Base-by-base conservation (phyloP, 805 yeast genomes). In the Metschnikowia matae region DNA sequence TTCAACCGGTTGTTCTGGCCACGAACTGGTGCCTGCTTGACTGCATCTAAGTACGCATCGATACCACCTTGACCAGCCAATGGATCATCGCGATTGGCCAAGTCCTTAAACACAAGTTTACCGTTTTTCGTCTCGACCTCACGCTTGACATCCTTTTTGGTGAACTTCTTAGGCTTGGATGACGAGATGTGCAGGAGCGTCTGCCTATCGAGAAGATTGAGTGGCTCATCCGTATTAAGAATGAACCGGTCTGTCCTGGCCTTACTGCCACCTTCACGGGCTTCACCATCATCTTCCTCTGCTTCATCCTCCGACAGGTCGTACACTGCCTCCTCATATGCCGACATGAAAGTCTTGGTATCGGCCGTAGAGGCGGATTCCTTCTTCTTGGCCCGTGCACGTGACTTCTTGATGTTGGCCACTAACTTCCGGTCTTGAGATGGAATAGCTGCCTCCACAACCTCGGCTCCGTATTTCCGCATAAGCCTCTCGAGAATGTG, bases 41-140 rank as follows among this genome's bases (percentile, higher is more conserved):
- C 89, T 6, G 99, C 99, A 54, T 90, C 97, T 57, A 90, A 80
- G 66, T 94, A 94, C 0, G 97, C 98, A 63, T 87, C 87, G 56
- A 92, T 81, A 15, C 97, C 96, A 4, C 67, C 68, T 49, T 73
- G 70, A 26, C 69, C 68, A 21, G 63, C 63, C 57, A 72, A 62
- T n/a, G 69, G 69, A 60, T 81, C 85, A 3, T 69, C 79, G 4
- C 41, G n/a, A 17, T 58, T 54, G 21, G 51, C 58, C 35, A 67
- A 68, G 47, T 84, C 89, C 50, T 70, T 75, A 60, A 89, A 79
- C 49, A 88, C 80, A 49, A 87, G 65, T 64, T 83, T 85, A 31
- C 96, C 96, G 53, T 82, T 76, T 58, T 74, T 72, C 46, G 82
- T 81, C 49, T 54, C 53, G 44, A 59, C 52, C n/a, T 55, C 46